These are phyloP conservation scores for Calonectria pauciramosa DNA, from an alignment of 2,329 filamentous ascomycete species.

Conservation along the genomic window DNA sequence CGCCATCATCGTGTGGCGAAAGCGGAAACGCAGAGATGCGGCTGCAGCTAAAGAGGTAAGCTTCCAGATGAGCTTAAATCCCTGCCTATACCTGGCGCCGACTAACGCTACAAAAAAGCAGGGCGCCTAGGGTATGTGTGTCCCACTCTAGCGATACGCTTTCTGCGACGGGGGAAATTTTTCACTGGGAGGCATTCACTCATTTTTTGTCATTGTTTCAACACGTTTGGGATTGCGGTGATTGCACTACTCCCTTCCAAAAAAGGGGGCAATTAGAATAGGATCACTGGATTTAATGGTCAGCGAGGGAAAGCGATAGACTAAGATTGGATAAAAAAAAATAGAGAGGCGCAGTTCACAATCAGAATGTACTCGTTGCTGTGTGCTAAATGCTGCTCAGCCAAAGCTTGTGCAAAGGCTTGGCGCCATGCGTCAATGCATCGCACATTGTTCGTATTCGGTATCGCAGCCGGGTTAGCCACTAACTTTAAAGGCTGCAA, in stretches of 20 bases:
- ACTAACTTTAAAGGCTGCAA: neutral
- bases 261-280: neutral
- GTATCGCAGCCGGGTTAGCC: neutral
- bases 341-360: neutral
- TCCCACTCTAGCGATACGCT: neutral
- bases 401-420: neutral
- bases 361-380: neutral
- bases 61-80: neutral
- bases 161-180: neutral
- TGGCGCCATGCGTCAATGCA: neutral
- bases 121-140: neutral
- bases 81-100: neutral
- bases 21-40: neutral
- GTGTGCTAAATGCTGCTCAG: neutral
- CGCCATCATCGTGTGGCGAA: constrained; percentile 4
- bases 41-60: neutral
- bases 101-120: neutral
- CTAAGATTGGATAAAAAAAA: neutral
- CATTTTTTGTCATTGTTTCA: neutral
- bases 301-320: neutral
- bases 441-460: neutral
- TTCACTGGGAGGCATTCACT: neutral
- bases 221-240: neutral
- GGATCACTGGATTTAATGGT: neutral
- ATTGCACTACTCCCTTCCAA: neutral